phyloP scores from a whole-genome alignment of 1,139 yeast genomes.

The Scheffersomyces cryptocercus region DNA sequence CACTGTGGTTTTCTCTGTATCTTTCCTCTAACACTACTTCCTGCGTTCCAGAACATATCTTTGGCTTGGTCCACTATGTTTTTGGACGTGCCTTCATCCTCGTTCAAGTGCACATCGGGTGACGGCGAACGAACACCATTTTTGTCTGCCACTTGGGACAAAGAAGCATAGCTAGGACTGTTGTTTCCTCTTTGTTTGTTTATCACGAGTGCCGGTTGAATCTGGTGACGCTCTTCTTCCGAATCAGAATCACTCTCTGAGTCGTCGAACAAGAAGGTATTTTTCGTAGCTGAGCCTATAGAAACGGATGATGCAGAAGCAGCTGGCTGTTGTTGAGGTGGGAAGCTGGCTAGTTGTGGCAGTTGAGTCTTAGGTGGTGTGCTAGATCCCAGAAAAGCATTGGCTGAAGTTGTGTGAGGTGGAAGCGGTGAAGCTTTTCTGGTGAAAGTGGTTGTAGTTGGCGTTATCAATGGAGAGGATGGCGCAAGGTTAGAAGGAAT shows the following conservation, averaged over 20 bases:
- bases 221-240: constrained; percentile 25
- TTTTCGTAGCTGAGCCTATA: constrained; percentile 5
- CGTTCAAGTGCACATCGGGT: constrained; percentile 17
- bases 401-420: constrained; percentile 48
- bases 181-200: constrained; percentile 11
- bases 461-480: constrained; percentile 19
- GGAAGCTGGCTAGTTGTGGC: not conserved
- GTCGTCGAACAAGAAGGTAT: constrained; percentile 35
- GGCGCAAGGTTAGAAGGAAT: not conserved
- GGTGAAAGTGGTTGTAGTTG: constrained; percentile 17
- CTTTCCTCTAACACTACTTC: constrained; percentile 17
- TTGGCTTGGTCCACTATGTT: constrained; percentile 41
- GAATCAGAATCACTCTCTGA: constrained; percentile 27
- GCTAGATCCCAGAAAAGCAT: constrained; percentile 38
- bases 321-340: not conserved
- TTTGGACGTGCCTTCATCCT: constrained; percentile 5
- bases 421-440: constrained; percentile 44
- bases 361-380: constrained; percentile 19
- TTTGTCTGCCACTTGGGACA: constrained; percentile 54
- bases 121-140: constrained; percentile 40
- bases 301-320: no score
- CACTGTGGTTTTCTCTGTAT: constrained; percentile 1
- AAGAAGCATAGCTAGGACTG: constrained; percentile 38
- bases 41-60: constrained; percentile 38
- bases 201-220: not conserved